Evolutionary conservation across 2,329 filamentous ascomycete genomes (phyloP), one percentile per base, ranked within the genome.

Genomic region (Exophiala aquamarina): DNA sequence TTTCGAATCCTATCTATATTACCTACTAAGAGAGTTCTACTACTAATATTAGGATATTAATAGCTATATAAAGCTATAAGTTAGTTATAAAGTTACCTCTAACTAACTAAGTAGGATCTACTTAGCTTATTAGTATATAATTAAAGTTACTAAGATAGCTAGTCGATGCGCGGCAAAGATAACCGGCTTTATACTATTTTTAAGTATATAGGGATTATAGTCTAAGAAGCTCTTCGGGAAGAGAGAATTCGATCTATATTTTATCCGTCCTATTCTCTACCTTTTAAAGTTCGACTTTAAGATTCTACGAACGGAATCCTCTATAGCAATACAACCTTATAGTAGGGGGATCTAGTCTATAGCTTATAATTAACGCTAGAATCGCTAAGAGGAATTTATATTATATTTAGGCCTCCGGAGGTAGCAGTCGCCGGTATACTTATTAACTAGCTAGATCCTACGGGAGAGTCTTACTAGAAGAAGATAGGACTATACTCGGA

Each of bases 1-100:
- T 39, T 39, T 21, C 36, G 36, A 39, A 18, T 39, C 19, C 19
- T 39, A 9, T 39, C 36, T 20, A 39, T 39, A 18, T 39, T 39
- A 19, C 36, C 18, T 9, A 39, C 36, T 18, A 19, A 39, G 36
- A 10, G 36, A 21, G 19, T 39, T 21, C 18, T 39, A 19, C 36
- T 19, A 9, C 13, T 19, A 18, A 21, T 39, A 9, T 21, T 9
- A 18, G 36, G 36, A 39, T 39, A 39, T 39, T 19, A 19, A 18
- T 39, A 19, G 36, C 36, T 19, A 20, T 19, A 39, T 21, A 14
- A 39, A 10, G 36, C 36, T 39, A 19, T 19, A 21, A 39, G 36
- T 39, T 19, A 14, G 18, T 14, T 39, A 18, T 19, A 39, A 39
- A 39, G 18, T 9, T 18, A 18, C 21, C 18, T 39, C 9, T 19